Base-by-base conservation (phyloP, 768 basidiomycete genomes). In the Epithele typhae region DNA sequence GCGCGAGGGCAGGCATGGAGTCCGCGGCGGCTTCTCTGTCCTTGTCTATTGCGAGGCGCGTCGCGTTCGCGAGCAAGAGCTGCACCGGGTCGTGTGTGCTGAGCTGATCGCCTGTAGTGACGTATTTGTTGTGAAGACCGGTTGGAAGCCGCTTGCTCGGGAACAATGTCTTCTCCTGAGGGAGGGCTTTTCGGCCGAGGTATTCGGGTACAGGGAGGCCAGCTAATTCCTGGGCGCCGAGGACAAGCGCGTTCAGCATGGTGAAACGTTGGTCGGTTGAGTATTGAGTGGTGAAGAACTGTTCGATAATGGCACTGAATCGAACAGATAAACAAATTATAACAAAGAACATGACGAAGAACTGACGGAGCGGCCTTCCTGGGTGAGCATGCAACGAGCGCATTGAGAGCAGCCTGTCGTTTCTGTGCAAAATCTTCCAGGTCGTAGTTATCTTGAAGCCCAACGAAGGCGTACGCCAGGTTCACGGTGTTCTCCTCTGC, bases 271-370 rank as follows among this genome's bases (percentile, higher is more conserved):
- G 93, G 24, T 82, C 76, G 15, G 80, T 77, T 0, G 96, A 94
- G 64, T 95, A 96, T 53, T 95, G 91, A 39, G 87, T 88, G 55
- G 84, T 84, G 71, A 98, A 99, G 65, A 92, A 94, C 59, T 96
- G 90, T 61, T 95, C 92, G 43, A 91, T 82, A 9, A 97, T 70
- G 25, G 79, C 75, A 3, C 94, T 96, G 59, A 9, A 45, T 10
- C 14, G 54, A 6, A 50, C 25, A 19, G 19, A 43, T 5, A 25
- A 33, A 32, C 27, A 36, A n/a, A n/a, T n/a, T 15, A 14, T 17
- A 24, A 17, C 17, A 8, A 19, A 21, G 24, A 7, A 41, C 12
- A 3, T 33, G 5, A 30, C 11, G 17, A n/a, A n/a, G n/a, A n/a
- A 77, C 92, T 59, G 61, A 98, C 94, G 83, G 86, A 1, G 92